phyloP scores from a whole-genome alignment of 192 early-diverging fungal genomes.

The Globomyces pollinis-pini region DNA sequence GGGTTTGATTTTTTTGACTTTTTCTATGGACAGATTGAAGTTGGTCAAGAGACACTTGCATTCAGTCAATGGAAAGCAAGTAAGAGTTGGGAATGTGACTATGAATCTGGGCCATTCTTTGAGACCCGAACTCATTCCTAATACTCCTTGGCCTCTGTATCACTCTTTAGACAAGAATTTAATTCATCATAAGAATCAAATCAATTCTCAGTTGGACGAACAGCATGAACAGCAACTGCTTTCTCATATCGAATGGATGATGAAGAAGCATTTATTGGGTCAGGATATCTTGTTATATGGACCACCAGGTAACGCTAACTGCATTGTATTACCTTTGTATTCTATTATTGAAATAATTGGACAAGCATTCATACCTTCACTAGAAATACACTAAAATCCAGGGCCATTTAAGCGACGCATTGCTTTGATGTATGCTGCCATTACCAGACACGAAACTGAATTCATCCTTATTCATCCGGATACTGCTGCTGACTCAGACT shows the following conservation, averaged over 20 bases:
- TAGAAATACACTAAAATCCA: too few species aligned
- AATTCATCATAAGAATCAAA: too few species aligned
- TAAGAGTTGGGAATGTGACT: neutral
- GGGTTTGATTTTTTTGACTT: too few species aligned
- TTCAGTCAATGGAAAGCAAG: slow-evolving; percentile 1
- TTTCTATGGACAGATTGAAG: neutral
- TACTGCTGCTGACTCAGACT: slow-evolving; percentile 66
- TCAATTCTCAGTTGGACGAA: too few species aligned
- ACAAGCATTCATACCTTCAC: too few species aligned
- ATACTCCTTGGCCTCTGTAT: neutral
- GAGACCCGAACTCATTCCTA: neutral
- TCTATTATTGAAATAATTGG: too few species aligned
- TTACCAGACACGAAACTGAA: slow-evolving; percentile 63
- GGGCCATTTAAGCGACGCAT: slow-evolving; percentile 21
- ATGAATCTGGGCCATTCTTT: neutral
- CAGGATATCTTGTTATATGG: slow-evolving; percentile 81
- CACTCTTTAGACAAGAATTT: neutral
- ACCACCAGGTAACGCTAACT: too few species aligned
- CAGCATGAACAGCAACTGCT: too few species aligned
- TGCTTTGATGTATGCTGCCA: slow-evolving; percentile 58
- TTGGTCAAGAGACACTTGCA: slow-evolving; percentile 5
- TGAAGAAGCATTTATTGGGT: slow-evolving; percentile 70
- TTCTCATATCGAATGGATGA: slow-evolving; percentile 63
- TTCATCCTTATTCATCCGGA: slow-evolving; percentile 59
- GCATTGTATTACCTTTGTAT: too few species aligned